phyloP scores from a whole-genome alignment of 2,329 filamentous ascomycete genomes.

The Aspergillus brunneoviolaceus region DNA sequence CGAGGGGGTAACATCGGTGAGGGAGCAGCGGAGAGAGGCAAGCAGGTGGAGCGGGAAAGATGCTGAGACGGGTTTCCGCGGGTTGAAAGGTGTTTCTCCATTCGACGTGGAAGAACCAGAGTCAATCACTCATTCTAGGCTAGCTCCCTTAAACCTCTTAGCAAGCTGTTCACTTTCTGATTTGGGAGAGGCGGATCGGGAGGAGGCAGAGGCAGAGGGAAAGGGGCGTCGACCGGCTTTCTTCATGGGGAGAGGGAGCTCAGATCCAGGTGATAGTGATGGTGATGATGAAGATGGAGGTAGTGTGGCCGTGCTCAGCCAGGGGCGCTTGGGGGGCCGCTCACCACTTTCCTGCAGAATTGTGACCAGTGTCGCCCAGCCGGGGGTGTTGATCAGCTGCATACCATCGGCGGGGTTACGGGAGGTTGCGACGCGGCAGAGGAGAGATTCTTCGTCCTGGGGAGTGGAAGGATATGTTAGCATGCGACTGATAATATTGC shows the following conservation, averaged over 20 bases:
- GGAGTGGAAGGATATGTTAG: not conserved
- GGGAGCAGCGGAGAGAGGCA: not conserved
- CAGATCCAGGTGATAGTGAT: conserved; percentile 26
- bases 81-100: not conserved
- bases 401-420: conserved; percentile 79
- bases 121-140: conserved; percentile 44
- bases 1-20: not conserved
- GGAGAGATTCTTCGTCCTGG: conserved; percentile 83
- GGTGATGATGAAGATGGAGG: not conserved
- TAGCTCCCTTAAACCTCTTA: conserved; percentile 66
- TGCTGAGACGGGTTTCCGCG: too few species aligned
- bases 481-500: not conserved
- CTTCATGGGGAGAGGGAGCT: conserved; percentile 27
- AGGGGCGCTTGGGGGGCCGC: conserved; percentile 75
- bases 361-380: conserved; percentile 90
- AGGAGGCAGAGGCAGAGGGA: conserved; percentile 32
- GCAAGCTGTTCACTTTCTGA: conserved; percentile 60
- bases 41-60: too few species aligned
- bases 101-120: conserved; percentile 3
- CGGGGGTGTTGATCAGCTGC: conserved; percentile 79
- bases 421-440: conserved; percentile 79
- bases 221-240: conserved; percentile 36
- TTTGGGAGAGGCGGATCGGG: conserved; percentile 41
- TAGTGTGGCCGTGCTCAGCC: conserved; percentile 38
- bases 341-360: conserved; percentile 98